phyloP scores from a whole-genome alignment of 2,329 filamentous ascomycete genomes.

The Diaporthe citrichinensis region DNA sequence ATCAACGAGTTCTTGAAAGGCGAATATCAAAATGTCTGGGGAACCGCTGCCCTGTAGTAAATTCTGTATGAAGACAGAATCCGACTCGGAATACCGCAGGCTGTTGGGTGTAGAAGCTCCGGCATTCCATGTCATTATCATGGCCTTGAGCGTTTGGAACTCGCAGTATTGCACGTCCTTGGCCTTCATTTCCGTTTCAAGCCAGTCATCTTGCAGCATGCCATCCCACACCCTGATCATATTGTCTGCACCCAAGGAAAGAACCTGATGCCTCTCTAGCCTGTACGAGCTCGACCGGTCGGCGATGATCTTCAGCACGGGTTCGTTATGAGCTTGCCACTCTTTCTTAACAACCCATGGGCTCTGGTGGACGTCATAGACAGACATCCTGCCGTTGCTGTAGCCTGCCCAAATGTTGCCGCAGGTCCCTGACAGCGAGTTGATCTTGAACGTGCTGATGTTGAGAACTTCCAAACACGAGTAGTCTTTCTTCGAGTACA shows the following conservation, averaged over 20 bases:
- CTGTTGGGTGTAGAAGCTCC: constrained; percentile 94
- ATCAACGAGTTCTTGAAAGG: constrained; percentile 98
- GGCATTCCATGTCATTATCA: constrained; percentile 96
- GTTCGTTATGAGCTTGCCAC: constrained; percentile 91
- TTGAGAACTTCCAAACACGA: constrained; percentile 84
- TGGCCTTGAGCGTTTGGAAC: constrained; percentile 84
- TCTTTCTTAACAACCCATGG: constrained; percentile 95
- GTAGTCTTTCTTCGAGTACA: constrained; percentile 87
- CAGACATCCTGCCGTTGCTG: constrained; percentile 92
- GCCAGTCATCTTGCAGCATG: constrained; percentile 91
- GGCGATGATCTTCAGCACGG: constrained; percentile 81
- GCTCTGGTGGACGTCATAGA: constrained; percentile 86
- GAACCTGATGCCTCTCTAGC: constrained; percentile 85
- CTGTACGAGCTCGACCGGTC: constrained; percentile 89
- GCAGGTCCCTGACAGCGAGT: constrained; percentile 84
- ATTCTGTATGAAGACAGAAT: constrained; percentile 84
- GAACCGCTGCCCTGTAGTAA: constrained; percentile 82
- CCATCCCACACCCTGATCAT: constrained; percentile 91
- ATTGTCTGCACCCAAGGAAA: constrained; percentile 90
- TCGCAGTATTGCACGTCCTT: constrained; percentile 86
- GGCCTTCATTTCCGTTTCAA: constrained; percentile 90
- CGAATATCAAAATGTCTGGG: constrained; percentile 93
- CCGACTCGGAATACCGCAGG: constrained; percentile 77
- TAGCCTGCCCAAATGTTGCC: constrained; percentile 92
- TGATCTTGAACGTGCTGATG: constrained; percentile 96